These are phyloP conservation scores for Tylopilus balloui DNA, from an alignment of 768 basidiomycete genomes.

Conservation along the genomic window DNA sequence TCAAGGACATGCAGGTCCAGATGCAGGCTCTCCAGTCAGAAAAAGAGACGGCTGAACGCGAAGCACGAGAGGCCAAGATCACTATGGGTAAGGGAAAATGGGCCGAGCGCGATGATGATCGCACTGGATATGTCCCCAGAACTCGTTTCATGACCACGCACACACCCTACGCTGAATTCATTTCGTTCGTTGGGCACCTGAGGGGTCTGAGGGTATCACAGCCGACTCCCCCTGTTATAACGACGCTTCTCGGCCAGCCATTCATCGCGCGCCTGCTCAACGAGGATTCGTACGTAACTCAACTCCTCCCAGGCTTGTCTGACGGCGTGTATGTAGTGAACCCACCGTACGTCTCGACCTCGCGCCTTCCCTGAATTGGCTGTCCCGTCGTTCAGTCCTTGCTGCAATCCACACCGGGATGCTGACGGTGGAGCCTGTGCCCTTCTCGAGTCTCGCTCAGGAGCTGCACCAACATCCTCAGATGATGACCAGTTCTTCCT, in stretches of 20 bases:
- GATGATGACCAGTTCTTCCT: constrained; percentile 40
- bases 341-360: constrained; percentile 88
- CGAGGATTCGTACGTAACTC: constrained; percentile 79
- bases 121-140: constrained; percentile 27
- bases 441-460: constrained; percentile 54
- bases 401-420: constrained; percentile 85
- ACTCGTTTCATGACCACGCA: constrained; percentile 61
- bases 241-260: constrained; percentile 70
- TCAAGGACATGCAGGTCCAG: constrained; percentile 77
- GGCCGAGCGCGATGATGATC: constrained; percentile 39
- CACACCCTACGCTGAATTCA: constrained; percentile 75
- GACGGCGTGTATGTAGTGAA: constrained; percentile 45
- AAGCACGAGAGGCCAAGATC: constrained; percentile 44
- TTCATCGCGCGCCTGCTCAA: constrained; percentile 69
- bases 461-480: constrained; percentile 46
- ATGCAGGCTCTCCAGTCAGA: constrained; percentile 72
- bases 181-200: constrained; percentile 72
- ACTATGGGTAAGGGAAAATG: constrained; percentile 69
- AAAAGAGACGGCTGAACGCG: constrained; percentile 57
- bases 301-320: constrained; percentile 6
- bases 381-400: constrained; percentile 80
- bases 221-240: constrained; percentile 58
- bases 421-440: constrained; percentile 82
- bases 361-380: constrained; percentile 92
- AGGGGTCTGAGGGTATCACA: constrained; percentile 62